phyloP scores from a whole-genome alignment of 2,329 filamentous ascomycete genomes.

The Parastagonospora avenae region DNA sequence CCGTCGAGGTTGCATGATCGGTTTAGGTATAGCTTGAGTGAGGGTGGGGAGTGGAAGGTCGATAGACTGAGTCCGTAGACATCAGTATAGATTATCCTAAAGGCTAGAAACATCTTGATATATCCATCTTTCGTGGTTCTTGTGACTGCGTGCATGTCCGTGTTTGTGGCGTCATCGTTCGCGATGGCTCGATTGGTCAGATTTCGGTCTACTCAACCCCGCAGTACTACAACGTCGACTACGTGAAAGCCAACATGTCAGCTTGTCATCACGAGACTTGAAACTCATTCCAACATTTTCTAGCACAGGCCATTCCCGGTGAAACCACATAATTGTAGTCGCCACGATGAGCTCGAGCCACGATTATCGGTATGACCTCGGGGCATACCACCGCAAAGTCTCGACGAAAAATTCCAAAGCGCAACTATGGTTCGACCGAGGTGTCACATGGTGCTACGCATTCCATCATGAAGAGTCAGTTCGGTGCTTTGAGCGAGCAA shows the following conservation, averaged over 20 bases:
- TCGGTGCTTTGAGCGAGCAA: slow-evolving; percentile 67
- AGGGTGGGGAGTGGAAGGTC: slow-evolving; percentile 63
- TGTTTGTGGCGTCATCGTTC: slow-evolving; percentile 1
- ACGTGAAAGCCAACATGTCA: neutral
- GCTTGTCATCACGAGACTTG: neutral
- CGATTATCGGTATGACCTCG: slow-evolving; percentile 60
- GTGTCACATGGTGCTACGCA: slow-evolving; percentile 73
- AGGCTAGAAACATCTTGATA: too few relatives aligned
- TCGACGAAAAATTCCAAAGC: slow-evolving; percentile 58
- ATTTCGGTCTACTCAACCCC: slow-evolving; percentile 6
- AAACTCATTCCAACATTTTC: neutral
- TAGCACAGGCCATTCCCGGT: neutral
- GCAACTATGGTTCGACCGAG: slow-evolving; percentile 73
- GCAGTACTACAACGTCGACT: neutral
- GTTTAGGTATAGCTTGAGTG: slow-evolving; percentile 77
- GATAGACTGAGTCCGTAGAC: slow-evolving; percentile 74
- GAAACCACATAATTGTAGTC: neutral
- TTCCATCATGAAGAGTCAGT: slow-evolving; percentile 78
- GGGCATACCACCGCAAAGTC: slow-evolving; percentile 61
- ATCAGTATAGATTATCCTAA: neutral
- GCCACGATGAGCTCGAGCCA: neutral
- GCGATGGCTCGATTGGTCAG: slow-evolving; percentile 10
- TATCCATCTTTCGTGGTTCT: too few relatives aligned
- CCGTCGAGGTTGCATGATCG: slow-evolving; percentile 91
- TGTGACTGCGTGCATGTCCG: too few relatives aligned